These are phyloP conservation scores for Syzygium grande DNA, from an alignment of 345 rosid species.

Conservation along the genomic window DNA sequence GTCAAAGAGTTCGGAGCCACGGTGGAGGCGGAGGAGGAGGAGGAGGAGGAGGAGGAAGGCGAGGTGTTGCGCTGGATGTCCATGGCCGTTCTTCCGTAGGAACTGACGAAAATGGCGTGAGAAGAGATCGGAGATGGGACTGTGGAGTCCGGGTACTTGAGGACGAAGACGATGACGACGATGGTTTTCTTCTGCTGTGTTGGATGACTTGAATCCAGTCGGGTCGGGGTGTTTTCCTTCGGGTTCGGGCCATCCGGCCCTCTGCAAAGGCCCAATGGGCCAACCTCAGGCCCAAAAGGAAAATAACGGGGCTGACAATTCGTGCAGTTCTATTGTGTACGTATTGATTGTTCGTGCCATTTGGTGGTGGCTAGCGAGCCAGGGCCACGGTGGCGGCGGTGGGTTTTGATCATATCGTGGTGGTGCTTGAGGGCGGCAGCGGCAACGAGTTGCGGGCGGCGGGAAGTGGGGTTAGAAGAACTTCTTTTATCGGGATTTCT, in stretches of 20 bases:
- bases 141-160: background rate
- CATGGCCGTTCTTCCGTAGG: background rate
- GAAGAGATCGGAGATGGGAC: background rate
- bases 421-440: background rate
- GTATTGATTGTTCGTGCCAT: background rate
- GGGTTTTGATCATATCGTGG: background rate
- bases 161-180: background rate
- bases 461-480: background rate
- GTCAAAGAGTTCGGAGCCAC: conserved; percentile 15
- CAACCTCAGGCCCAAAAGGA: background rate
- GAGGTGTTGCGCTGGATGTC: conserved; percentile 16
- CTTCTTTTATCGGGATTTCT: background rate
- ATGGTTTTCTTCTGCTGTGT: background rate
- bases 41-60: conserved; percentile 43
- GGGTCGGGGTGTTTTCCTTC: background rate
- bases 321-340: background rate
- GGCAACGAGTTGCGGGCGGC: background rate
- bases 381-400: background rate
- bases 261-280: background rate
- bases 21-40: conserved; percentile 37
- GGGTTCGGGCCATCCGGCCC: background rate
- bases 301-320: fast-evolving
- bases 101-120: background rate
- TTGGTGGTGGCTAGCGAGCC: background rate
- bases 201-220: background rate